Base-by-base conservation (phyloP, 306 rosid genomes). In the Gastrolobium villosum region DNA sequence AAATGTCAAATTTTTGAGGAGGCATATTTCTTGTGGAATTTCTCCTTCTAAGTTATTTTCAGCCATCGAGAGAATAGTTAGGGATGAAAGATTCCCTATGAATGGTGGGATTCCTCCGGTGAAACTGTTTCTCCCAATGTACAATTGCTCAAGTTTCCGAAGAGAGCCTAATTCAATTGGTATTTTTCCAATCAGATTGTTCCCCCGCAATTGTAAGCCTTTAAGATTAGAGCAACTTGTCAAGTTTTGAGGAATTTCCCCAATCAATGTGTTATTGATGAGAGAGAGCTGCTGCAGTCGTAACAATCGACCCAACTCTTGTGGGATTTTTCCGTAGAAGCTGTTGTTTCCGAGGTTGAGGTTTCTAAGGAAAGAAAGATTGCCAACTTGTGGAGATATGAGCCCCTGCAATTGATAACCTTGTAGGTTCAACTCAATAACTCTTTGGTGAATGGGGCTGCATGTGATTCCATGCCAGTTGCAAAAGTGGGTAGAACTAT, bases 381-480 rank as follows among this genome's bases (percentile, higher is more conserved):
- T 84, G 0, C 87, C 88, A 15, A 81, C 4, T 20, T 20, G 26
- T 20, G 26, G 26, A 20, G 26, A 34, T 35, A 77, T 41, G 34
- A 61, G 11, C 67, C 89, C 87, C 2, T 30, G 37, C 52, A 86
- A 55, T 1, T n/a, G 11, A 13, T 2, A 30, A 3, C 76, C 75
- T 34, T 1, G 3, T n/a, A 81, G 49, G 14, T 30, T 28, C 79
- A 87, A 15, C 48, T 59, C 55, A 4, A 6, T 54, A 1, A 83
- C 83, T 59, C 80, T 83, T 35, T 68, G 84, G 7, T 77, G 84
- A 6, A 41, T n/a, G 6, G 2, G 44, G 8, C 70, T 43, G 43
- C 88, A 87, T 3, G 77, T 30, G 64, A 84, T 7, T 52, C 90
- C 90, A 7, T 5, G 45, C 90, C 90, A 87, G 0, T 45, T 53